Base-by-base conservation (phyloP, 2,329 filamentous ascomycete species). In the Fusarium luffae region DNA sequence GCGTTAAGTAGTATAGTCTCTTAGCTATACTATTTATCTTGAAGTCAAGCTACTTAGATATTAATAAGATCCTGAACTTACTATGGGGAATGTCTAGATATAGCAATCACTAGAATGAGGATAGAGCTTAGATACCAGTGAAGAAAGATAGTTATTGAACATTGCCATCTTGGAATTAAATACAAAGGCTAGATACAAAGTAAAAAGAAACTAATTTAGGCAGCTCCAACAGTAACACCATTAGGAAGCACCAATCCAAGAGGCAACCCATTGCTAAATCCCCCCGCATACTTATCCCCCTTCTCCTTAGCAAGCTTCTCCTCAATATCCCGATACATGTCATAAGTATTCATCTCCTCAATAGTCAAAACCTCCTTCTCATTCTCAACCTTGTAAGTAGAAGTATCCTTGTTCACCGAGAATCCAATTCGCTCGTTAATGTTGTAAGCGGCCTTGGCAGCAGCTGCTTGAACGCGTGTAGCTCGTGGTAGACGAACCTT, bases 271-370 rank as follows among this genome's bases (percentile, higher is more conserved):
- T 76, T 77, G 1, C 82, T 68, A 43, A 78, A 86, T 37, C 79
- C 80, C 10, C 76, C 79, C 0, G 71, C 68, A 42, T 81, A 86
- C 5, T 71, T 49, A 3, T 68, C 21, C 2, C 81, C 79, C 18
- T 75, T 69, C 42, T 69, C 74, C 50, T 69, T 62, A 0, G 82
- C 82, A 18, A 86, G 69, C 63, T 80, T 79, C 75, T 87, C 83
- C 57, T 86, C 85, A 11, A 88, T 77, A 63, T 89, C 86, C 55
- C 80, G 81, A 72, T 86, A 83, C 85, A 89, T 88, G 71, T 89
- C 85, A 66, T 89, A 89, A 16, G 82, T 81, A 63, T 92, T 91
- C 88, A 92, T 91, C 76, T 92, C 89, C 67, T 90, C 88, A 51
- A 92, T 90, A 0, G 89, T 91, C 32, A 92, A 74, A 66, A 89